Base-by-base conservation (phyloP, 345 rosid genomes). In the Aethionema arabicum region DNA sequence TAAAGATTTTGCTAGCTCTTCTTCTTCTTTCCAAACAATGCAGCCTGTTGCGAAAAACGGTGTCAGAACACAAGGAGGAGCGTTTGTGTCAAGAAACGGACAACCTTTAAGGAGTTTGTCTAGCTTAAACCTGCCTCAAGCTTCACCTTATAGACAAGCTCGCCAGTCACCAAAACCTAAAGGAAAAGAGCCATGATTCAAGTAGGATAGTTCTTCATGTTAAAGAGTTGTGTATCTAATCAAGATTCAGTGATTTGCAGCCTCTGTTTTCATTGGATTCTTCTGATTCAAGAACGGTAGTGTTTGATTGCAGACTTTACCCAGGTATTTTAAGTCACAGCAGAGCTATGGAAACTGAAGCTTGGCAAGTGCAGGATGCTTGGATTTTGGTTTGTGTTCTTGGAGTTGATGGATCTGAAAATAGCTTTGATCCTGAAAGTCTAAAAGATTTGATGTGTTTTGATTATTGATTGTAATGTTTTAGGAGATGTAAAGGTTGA, bases 1-100 rank as follows among this genome's bases (percentile, higher is more conserved):
- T 54, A 92, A 89, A 78, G 96, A 88, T 74, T 85, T 88, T 86
- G 96, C 96, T 51, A 85, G 92, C 79, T 88, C 92, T 9, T 85
- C 92, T 5, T 80, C 78, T 70, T 73, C 76, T 73, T 85, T 82
- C 66, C 96, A 88, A 63, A 80, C 81, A 7, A 74, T 59, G 81
- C 81, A 78, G 74, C 70, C 75, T 35, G 76, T 75, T 57, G 55
- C 76, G 16, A 85, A 83, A 74, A 83, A 77, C 15, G 78, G 90
- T 44, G 32, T 63, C 43, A 82, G 85, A 64, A 74, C 78, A 48
- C 90, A 79, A 47, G 76, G 76, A 27, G 90, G 71, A 35, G 96
- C 86, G 68, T 85, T 82, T 56, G 54, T 82, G 9, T 70, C 80
- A 14, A 82, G 92, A 79, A 88, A 88, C 31, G 96, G 96, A 47